Conservation (phyloP, 805 yeast species). For the Candida anglica region DNA sequence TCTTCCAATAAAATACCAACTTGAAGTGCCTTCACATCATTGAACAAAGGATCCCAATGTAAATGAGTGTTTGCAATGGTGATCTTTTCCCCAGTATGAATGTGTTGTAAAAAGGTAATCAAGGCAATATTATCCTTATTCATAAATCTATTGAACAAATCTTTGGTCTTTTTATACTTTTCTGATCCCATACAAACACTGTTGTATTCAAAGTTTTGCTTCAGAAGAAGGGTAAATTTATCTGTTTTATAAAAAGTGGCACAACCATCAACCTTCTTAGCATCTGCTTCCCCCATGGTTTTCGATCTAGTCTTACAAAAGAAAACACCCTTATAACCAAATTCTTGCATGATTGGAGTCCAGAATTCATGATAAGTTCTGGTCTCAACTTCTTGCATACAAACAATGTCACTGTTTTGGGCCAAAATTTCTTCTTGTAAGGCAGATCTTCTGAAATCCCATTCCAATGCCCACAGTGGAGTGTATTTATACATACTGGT, state of each 20-base stretch:
- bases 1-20: slow-evolving; percentile 90
- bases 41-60: slow-evolving; percentile 97
- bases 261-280: slow-evolving; percentile 95
- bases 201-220: slow-evolving; percentile 78
- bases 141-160: slow-evolving; percentile 92
- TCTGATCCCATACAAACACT: slow-evolving; percentile 76
- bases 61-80: slow-evolving; percentile 87
- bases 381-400: slow-evolving; percentile 95
- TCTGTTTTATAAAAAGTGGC: slow-evolving; percentile 80
- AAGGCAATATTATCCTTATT: slow-evolving; percentile 92
- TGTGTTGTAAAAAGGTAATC: slow-evolving; percentile 69
- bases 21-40: slow-evolving; percentile 95
- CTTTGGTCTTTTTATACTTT: slow-evolving; percentile 88
- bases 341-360: slow-evolving; percentile 65
- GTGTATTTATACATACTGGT: slow-evolving; percentile 89
- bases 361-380: slow-evolving; percentile 82
- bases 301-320: slow-evolving; percentile 89
- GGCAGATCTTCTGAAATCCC: slow-evolving; percentile 83
- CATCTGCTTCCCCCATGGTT: slow-evolving; percentile 77
- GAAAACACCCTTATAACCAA: slow-evolving; percentile 79
- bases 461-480: slow-evolving; percentile 94
- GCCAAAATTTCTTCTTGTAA: slow-evolving; percentile 69
- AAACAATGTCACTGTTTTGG: slow-evolving; percentile 69
- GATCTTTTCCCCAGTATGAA: slow-evolving; percentile 64
- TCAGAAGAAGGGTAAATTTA: slow-evolving; percentile 67